Evolutionary conservation across 192 early-diverging fungal species (phyloP).

Genomic region (Chytriomyces sp.): DNA sequence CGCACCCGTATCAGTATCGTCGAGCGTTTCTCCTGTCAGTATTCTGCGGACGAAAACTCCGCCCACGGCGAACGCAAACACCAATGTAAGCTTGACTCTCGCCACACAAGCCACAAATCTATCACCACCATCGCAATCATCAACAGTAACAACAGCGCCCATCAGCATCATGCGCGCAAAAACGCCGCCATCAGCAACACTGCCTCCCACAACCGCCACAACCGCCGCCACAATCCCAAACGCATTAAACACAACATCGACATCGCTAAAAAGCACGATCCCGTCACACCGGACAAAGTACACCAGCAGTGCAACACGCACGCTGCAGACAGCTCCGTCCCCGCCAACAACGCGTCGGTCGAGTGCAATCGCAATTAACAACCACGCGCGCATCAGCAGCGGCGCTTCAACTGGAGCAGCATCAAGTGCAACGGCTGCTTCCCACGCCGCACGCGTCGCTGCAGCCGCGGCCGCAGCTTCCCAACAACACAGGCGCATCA

Average conservation of each 20-base stretch:
- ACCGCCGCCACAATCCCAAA: background rate
- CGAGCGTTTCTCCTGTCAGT: background rate
- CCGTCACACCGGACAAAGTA: too few species aligned
- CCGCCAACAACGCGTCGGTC: too few species aligned
- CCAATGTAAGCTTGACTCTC: background rate
- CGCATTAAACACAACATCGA: background rate
- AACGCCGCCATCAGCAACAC: constrained; percentile 15
- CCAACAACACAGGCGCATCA: background rate
- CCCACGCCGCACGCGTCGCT: background rate
- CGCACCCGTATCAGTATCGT: too few species aligned
- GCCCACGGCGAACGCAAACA: background rate
- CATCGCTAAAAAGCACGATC: background rate
- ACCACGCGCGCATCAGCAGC: too few species aligned
- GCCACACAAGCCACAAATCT: background rate
- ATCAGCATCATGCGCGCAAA: constrained; percentile 30
- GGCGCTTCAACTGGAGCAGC: too few species aligned
- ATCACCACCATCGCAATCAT: background rate
- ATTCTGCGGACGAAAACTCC: background rate
- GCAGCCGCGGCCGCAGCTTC: background rate
- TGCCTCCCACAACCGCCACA: background rate
- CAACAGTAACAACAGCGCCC: background rate
- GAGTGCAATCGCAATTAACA: too few species aligned
- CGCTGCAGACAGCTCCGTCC: too few species aligned
- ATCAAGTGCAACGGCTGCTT: background rate
- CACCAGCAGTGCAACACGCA: too few species aligned